Evolutionary conservation across 1,284 basidiomycete genomes (phyloP), one percentile per base, ranked within the genome.

Genomic region (Boletus smithii): DNA sequence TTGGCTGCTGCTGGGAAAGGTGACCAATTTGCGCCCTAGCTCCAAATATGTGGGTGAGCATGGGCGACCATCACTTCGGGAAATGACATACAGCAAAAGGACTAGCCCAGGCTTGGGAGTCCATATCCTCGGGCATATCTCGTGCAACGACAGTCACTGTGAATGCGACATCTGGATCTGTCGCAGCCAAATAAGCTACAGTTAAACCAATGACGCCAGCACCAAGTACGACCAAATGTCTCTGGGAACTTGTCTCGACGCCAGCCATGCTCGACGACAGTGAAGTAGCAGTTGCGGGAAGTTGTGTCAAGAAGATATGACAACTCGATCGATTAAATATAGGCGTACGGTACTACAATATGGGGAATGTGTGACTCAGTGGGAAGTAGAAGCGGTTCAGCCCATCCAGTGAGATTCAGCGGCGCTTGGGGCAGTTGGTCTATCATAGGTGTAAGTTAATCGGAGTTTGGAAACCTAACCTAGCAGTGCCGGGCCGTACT

Each of bases 11-110:
- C 77, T 2, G 81, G 78, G 53, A 81, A 76, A 4, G 83, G 80
- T 14, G 76, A 76, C 81, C 82, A 86, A 62, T 83, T 82, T 30
- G 82, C 83, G 17, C 84, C 83, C 75, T 83, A 54, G 14, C 1
- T 30, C 10, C 24, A 29, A 29, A 36, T 2, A 20, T 31, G 33
- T 24, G 11, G 26, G 35, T 47, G 27, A 48, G 24, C n/a, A 14
- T 36, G 16, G 30, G 29, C 16, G 40, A 14, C 11, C 22, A 44
- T 26, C 24, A 30, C 36, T 9, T 32, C 4, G 18, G 29, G 43
- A 30, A 44, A 44, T 13, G 35, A 69, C 79, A 55, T 49, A 81
- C 83, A 31, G 85, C 85, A 79, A 86, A 88, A 0, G 86, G 85
- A 49, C 74, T 78, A 0, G 85, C 78, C 64, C 85, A 88, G 0